Conservation (phyloP, 1,284 basidiomycete species). For the Jaminaea rosea region DNA sequence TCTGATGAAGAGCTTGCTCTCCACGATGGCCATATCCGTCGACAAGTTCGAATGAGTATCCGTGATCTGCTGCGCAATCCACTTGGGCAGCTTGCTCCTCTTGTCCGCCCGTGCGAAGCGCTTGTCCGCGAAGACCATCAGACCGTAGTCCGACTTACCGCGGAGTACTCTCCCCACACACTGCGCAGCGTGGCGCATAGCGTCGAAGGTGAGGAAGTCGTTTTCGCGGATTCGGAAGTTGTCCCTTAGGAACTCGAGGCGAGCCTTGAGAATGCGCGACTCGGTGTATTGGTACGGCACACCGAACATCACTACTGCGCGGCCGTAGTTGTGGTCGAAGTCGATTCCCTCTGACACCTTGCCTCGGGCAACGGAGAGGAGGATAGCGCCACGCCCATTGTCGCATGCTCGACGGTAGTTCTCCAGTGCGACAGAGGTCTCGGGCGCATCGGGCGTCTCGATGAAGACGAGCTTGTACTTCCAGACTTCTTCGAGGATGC, state of each 20-base stretch:
- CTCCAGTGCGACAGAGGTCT: slow-evolving; percentile 94
- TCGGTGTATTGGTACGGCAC: slow-evolving; percentile 99
- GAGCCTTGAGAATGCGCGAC: slow-evolving; percentile 90
- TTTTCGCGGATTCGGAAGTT: slow-evolving; percentile 96
- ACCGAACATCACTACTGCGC: slow-evolving; percentile 99
- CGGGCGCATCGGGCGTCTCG: slow-evolving; percentile 97
- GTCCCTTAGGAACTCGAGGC: slow-evolving; percentile 94
- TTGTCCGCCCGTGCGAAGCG: slow-evolving; percentile 95
- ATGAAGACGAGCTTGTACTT: slow-evolving; percentile 99
- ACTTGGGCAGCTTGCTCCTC: slow-evolving; percentile 88
- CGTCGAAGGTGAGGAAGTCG: slow-evolving; percentile 97
- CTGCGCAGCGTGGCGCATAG: slow-evolving; percentile 97
- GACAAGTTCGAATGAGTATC: slow-evolving; percentile 94
- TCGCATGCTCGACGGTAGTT: slow-evolving; percentile 97
- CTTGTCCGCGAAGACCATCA: slow-evolving; percentile 99
- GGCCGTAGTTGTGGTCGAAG: slow-evolving; percentile 92
- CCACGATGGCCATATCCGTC: slow-evolving; percentile 92
- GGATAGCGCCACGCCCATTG: slow-evolving; percentile 91
- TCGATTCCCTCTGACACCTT: slow-evolving; percentile 99
- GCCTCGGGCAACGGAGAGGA: slow-evolving; percentile 92
- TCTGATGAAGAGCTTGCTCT: slow-evolving; percentile 93
- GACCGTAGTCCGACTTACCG: slow-evolving; percentile 97
- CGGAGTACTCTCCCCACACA: slow-evolving; percentile 95
- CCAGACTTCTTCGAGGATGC: slow-evolving; percentile 98
- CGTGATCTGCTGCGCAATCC: slow-evolving; percentile 95